Conservation (phyloP, 2,329 filamentous ascomycete genomes). For the Alternaria incomplexa region DNA sequence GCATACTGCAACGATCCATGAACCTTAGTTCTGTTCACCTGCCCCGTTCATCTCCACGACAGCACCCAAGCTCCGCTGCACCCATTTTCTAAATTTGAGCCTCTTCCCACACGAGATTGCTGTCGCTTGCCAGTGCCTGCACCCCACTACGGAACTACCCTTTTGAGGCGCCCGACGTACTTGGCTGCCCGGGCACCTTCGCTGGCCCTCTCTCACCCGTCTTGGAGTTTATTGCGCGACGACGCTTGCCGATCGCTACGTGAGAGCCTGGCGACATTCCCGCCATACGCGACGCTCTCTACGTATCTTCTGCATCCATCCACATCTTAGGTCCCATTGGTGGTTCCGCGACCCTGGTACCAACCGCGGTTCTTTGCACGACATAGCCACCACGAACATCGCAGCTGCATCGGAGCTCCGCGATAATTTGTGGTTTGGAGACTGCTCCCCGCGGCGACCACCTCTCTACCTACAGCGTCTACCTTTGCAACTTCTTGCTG, state of each 20-base stretch:
- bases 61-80: neutral
- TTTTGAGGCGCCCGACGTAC: conserved; percentile 25
- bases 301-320: conserved; percentile 3
- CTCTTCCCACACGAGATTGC: neutral
- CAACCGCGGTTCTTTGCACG: conserved; percentile 1
- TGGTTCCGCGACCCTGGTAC: conserved; percentile 3
- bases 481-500: neutral
- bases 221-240: conserved; percentile 20
- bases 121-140: conserved; percentile 11
- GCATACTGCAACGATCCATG: conserved; percentile 10
- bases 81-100: neutral
- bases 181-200: conserved; percentile 2
- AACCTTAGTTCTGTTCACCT: conserved; percentile 8
- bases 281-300: conserved; percentile 15
- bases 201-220: conserved; percentile 24
- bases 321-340: neutral
- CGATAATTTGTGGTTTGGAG: neutral
- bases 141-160: conserved; percentile 36
- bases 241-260: conserved; percentile 10
- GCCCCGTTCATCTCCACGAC: conserved; percentile 8
- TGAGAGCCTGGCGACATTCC: conserved; percentile 9
- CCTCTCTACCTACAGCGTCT: conserved; percentile 1
- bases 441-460: neutral
- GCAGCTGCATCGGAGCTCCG: conserved; percentile 11
- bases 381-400: conserved; percentile 2